These are phyloP conservation scores for Podaxis sp. DNA, from an alignment of 768 basidiomycete genomes.

Conservation along the genomic window DNA sequence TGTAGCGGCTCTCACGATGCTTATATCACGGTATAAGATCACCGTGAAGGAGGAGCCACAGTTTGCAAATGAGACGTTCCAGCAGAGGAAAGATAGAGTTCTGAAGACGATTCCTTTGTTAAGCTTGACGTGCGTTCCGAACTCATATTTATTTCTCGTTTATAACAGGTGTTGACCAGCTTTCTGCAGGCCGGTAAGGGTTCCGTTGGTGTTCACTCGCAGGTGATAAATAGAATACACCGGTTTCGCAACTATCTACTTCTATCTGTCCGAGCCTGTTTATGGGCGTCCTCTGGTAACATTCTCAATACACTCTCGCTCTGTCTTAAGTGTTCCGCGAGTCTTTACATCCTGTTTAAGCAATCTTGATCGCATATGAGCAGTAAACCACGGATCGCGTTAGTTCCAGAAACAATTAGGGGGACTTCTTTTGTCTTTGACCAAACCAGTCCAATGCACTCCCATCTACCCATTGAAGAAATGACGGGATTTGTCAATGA, in stretches of 20 bases:
- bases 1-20: constrained; percentile 44
- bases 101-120: constrained; percentile 28
- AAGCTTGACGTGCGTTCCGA: constrained; percentile 27
- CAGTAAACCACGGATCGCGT: no score
- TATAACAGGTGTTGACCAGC: not conserved
- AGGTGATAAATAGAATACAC: not conserved
- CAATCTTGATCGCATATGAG: no score
- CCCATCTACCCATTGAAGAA: no score
- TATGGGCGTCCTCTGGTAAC: no score
- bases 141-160: not conserved
- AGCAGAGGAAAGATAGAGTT: constrained; percentile 39
- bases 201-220: not conserved
- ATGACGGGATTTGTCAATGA: no score
- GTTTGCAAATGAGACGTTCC: constrained; percentile 42
- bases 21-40: constrained; percentile 42
- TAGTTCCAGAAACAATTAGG: no score
- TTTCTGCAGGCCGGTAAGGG: not conserved
- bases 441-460: no score
- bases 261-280: not conserved
- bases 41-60: constrained; percentile 46
- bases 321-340: no score
- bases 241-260: not conserved
- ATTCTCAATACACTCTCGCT: no score
- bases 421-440: no score
- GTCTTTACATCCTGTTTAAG: no score